Conservation (phyloP, 306 rosid genomes). For the Malus fusca region DNA sequence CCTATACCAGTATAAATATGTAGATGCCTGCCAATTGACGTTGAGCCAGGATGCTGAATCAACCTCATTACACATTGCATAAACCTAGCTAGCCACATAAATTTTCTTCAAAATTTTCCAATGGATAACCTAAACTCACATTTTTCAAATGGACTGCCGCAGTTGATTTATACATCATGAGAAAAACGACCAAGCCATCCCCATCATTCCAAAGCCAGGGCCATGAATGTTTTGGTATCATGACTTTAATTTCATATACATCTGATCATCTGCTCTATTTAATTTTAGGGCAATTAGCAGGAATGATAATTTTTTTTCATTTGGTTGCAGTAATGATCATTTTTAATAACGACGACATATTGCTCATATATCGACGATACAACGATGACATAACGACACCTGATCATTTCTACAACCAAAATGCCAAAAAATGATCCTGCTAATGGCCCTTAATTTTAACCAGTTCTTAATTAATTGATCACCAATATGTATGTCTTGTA, state of each 20-base stretch:
- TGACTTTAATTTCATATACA: not conserved
- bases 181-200: slow-evolving; percentile 49
- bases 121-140: slow-evolving; percentile 1
- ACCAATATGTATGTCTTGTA: slow-evolving; percentile 1
- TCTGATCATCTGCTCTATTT: too few species aligned
- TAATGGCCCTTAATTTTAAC: not conserved
- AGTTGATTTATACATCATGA: slow-evolving; percentile 49
- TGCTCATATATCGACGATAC: too few species aligned
- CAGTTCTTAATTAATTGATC: not conserved
- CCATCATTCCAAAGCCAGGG: slow-evolving; percentile 67
- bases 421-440: too few species aligned
- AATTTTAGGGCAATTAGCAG: too few species aligned
- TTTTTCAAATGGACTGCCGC: slow-evolving; percentile 28
- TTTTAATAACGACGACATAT: too few species aligned
- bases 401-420: too few species aligned
- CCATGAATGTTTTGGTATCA: slow-evolving; percentile 68
- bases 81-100: not conserved
- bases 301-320: too few species aligned
- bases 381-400: too few species aligned
- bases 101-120: not conserved
- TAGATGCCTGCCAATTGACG: not conserved
- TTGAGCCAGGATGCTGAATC: not conserved
- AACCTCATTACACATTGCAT: not conserved
- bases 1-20: not conserved
- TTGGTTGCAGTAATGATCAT: too few species aligned